These are phyloP conservation scores for Talaromyces funiculosus DNA, from an alignment of 2,329 filamentous ascomycete species.

Conservation along the genomic window DNA sequence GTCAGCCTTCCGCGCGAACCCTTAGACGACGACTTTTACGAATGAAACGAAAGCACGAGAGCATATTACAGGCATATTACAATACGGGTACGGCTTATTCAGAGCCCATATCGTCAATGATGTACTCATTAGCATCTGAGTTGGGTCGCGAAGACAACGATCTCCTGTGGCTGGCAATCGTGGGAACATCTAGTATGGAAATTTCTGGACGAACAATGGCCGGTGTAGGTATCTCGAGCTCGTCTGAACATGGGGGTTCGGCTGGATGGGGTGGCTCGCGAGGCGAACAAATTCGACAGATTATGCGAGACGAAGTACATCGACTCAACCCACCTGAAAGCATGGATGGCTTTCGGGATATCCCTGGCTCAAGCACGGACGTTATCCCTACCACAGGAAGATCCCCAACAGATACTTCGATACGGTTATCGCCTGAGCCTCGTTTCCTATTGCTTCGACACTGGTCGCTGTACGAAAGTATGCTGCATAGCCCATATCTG, in stretches of 20 bases:
- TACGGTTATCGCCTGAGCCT: slow-evolving; percentile 87
- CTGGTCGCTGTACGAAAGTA: slow-evolving; percentile 97
- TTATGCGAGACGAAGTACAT: slow-evolving; percentile 87
- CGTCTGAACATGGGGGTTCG: slow-evolving; percentile 48
- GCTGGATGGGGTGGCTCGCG: slow-evolving; percentile 76
- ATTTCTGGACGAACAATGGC: slow-evolving; percentile 81
- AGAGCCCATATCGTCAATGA: slow-evolving; percentile 87
- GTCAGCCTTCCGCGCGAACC: slow-evolving; percentile 62
- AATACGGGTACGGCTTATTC: slow-evolving; percentile 82
- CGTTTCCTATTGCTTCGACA: slow-evolving; percentile 88
- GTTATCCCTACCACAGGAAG: slow-evolving; percentile 83
- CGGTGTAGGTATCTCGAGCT: slow-evolving; percentile 61
- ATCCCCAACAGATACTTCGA: slow-evolving; percentile 85
- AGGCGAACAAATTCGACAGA: slow-evolving; percentile 75
- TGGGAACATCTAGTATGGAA: slow-evolving; percentile 91
- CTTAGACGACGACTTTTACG: slow-evolving; percentile 68
- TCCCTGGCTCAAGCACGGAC: slow-evolving; percentile 63
- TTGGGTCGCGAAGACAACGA: slow-evolving; percentile 96
- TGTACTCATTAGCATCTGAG: slow-evolving; percentile 92
- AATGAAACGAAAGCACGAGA: slow-evolving; percentile 71
- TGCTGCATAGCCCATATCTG: slow-evolving; percentile 94
- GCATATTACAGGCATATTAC: slow-evolving; percentile 75
- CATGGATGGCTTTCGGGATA: slow-evolving; percentile 54
- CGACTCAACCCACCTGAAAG: slow-evolving; percentile 77
- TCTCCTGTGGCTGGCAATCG: slow-evolving; percentile 87